Conservation (phyloP, 2,329 filamentous ascomycete species). For the Epichloe typhina region DNA sequence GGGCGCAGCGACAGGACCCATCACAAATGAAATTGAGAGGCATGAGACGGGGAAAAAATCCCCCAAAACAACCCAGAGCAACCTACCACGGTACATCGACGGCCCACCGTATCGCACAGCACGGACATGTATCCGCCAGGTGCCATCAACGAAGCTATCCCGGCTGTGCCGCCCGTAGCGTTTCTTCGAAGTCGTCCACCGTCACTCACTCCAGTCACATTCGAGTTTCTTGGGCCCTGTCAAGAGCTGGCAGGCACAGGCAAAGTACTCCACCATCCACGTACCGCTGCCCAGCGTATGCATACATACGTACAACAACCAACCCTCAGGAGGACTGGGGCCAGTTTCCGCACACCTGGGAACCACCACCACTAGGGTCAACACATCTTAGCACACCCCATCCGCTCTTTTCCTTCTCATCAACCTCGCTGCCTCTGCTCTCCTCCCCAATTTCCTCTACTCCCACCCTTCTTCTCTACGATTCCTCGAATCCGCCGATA, state of each 20-base stretch:
- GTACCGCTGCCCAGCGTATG: background rate
- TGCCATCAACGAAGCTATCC: constrained; percentile 1
- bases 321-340: background rate
- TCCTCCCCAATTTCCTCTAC: constrained; percentile 9
- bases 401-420: constrained; percentile 3
- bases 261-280: background rate
- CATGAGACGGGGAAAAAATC: background rate
- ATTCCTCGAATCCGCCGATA: constrained; percentile 24
- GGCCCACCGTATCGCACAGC: background rate
- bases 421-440: constrained; percentile 5
- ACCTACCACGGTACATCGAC: background rate
- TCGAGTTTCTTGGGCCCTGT: background rate
- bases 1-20: background rate
- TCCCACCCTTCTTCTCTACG: constrained; percentile 15
- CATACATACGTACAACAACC: background rate
- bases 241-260: background rate
- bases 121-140: background rate
- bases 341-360: background rate
- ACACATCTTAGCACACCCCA: constrained; percentile 1
- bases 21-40: background rate
- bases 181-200: background rate
- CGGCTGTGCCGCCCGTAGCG: constrained; percentile 13
- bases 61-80: background rate
- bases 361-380: background rate
- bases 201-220: constrained; percentile 1